A percentile compares a stretch with the other conserved stretches of the same genome.
Conservation (phyloP, 176 grass and related monocot species). For the Saccharum spontaneum region DNA sequence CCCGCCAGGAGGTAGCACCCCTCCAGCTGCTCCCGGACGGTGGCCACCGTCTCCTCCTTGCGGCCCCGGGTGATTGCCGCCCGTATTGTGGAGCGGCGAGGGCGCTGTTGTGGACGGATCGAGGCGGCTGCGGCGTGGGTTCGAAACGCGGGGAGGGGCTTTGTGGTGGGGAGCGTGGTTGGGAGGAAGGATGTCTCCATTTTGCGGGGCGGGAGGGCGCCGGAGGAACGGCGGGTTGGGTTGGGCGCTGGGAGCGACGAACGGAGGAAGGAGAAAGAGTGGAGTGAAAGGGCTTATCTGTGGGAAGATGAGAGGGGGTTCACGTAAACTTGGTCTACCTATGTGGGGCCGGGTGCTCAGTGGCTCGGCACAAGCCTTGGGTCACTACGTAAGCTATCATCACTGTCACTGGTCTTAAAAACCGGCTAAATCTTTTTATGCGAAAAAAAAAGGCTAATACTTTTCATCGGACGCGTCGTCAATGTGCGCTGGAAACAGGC, state of each 20-base stretch:
- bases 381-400: not conserved
- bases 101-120: constrained; percentile 14
- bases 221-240: constrained; percentile 13
- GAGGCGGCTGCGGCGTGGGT: constrained; percentile 18
- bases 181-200: constrained; percentile 74
- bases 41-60: constrained; percentile 64
- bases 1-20: constrained; percentile 86
- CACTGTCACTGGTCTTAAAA: not conserved
- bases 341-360: constrained; percentile 1
- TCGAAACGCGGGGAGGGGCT: constrained; percentile 24
- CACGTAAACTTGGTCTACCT: constrained; percentile 18
- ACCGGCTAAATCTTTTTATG: not conserved
- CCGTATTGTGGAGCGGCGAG: constrained; percentile 53
- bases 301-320: constrained; percentile 22
- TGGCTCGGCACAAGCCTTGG: not conserved
- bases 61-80: constrained; percentile 68
- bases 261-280: constrained; percentile 25
- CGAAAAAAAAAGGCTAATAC: not conserved
- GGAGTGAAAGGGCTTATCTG: constrained; percentile 45
- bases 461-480: no score
- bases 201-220: constrained; percentile 8
- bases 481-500: no score
- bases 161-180: constrained; percentile 42
- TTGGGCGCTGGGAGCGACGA: constrained; percentile 12
- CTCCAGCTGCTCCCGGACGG: constrained; percentile 77